Percentiles rank a stretch among this genome's conserved stretches.
Evolutionary conservation across 2,329 filamentous ascomycete species (phyloP).

Genomic region (Sarocladium oryzae): DNA sequence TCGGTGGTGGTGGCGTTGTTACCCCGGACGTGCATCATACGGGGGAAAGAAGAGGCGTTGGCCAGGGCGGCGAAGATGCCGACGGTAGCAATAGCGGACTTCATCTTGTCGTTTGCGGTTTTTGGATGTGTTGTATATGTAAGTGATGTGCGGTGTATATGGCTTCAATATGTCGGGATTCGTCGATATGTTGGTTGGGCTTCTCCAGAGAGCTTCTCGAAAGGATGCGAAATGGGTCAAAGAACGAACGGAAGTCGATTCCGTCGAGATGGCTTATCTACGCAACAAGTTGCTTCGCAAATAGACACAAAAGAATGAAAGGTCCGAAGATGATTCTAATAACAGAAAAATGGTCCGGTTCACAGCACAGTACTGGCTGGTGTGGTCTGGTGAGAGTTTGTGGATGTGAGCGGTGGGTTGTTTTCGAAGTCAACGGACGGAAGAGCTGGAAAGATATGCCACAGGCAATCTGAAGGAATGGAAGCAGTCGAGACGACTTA

Average conservation of each 20-base stretch:
- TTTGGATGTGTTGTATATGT: conserved; percentile 12
- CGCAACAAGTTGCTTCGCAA: conserved; percentile 9
- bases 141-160: neutral
- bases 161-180: too few relatives aligned
- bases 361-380: neutral
- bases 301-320: conserved; percentile 10
- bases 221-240: neutral
- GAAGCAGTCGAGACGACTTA: conserved; percentile 10
- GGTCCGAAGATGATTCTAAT: neutral
- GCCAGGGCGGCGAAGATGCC: conserved; percentile 40
- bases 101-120: conserved; percentile 36
- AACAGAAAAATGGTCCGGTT: neutral
- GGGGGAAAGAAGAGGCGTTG: conserved; percentile 31
- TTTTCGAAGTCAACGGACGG: conserved; percentile 10
- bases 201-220: conserved; percentile 8
- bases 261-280: conserved; percentile 8
- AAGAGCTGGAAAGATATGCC: conserved; percentile 10
- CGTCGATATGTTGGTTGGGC: neutral
- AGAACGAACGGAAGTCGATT: conserved; percentile 13
- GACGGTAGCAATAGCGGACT: conserved; percentile 35
- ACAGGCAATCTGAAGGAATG: conserved; percentile 12
- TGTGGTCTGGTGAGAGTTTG: too few relatives aligned
- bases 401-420: neutral
- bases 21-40: conserved; percentile 24
- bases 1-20: conserved; percentile 15